Evolutionary conservation across 2,329 filamentous ascomycete genomes (phyloP).

Genomic region (Fusarium decemcellulare): DNA sequence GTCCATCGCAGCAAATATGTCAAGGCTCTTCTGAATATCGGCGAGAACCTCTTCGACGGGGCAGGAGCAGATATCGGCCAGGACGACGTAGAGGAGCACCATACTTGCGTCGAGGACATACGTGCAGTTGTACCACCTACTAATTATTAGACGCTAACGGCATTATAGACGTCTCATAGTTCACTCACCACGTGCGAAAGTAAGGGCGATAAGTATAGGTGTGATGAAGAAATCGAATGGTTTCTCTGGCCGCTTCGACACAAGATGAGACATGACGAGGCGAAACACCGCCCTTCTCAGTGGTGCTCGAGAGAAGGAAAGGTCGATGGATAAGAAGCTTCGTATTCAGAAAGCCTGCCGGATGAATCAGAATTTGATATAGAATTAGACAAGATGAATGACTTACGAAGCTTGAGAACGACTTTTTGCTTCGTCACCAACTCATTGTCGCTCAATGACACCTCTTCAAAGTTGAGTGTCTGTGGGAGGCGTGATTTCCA

Average conservation of each 20-base stretch:
- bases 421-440: slow-evolving; percentile 27
- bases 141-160: too few species aligned
- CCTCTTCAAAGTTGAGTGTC: slow-evolving; percentile 3
- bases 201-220: slow-evolving; percentile 24
- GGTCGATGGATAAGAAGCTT: slow-evolving; percentile 21
- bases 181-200: slow-evolving; percentile 19
- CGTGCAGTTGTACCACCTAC: slow-evolving; percentile 26
- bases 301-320: slow-evolving; percentile 10
- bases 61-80: slow-evolving; percentile 5
- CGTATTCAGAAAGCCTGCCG: slow-evolving; percentile 14
- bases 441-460: slow-evolving; percentile 20
- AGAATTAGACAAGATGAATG: too few species aligned
- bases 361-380: too few species aligned
- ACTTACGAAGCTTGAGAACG: slow-evolving; percentile 19
- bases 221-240: slow-evolving; percentile 17
- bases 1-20: slow-evolving; percentile 23
- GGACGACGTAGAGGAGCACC: slow-evolving; percentile 22
- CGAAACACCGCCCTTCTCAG: not conserved
- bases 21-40: slow-evolving; percentile 22
- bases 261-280: slow-evolving; percentile 10
- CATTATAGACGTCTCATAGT: not conserved
- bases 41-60: not conserved
- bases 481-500: slow-evolving; percentile 3
- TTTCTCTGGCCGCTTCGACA: slow-evolving; percentile 22
- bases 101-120: slow-evolving; percentile 24